These are phyloP conservation scores for Backusella liffmaniae DNA, from an alignment of 192 early-diverging fungal genomes.

Conservation along the genomic window DNA sequence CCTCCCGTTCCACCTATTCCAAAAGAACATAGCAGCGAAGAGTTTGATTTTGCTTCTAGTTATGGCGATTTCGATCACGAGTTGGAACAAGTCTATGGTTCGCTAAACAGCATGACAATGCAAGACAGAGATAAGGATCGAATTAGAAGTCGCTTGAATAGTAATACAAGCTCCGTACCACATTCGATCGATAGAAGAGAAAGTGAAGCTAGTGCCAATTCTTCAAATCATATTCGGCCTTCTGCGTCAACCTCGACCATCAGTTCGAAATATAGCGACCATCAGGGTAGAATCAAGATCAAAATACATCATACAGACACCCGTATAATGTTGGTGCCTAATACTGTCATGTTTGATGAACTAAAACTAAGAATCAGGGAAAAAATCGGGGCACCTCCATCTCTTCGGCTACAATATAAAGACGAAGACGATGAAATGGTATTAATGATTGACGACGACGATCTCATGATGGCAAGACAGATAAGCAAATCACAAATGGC, in stretches of 20 bases:
- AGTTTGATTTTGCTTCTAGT: neutral
- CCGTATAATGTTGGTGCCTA: constrained; percentile 57
- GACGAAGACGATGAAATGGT: constrained; percentile 86
- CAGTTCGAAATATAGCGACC: neutral
- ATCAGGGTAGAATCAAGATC: constrained; percentile 45
- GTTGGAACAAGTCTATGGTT: constrained; percentile 21
- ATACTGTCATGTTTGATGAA: constrained; percentile 48
- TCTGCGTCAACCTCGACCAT: constrained; percentile 16
- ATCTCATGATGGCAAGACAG: constrained; percentile 72
- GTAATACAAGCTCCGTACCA: constrained; percentile 1
- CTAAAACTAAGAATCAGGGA: constrained; percentile 51
- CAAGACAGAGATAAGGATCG: constrained; percentile 16
- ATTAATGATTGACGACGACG: constrained; percentile 87
- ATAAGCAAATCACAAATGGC: constrained; percentile 47
- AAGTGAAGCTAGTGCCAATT: constrained; percentile 1
- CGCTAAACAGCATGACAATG: constrained; percentile 4
- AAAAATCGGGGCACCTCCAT: constrained; percentile 52
- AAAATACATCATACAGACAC: constrained; percentile 70
- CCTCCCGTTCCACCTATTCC: constrained; percentile 36
- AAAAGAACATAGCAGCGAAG: neutral
- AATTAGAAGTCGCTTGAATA: constrained; percentile 15
- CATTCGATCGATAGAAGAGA: neutral
- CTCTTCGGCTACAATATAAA: constrained; percentile 72
- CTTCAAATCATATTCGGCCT: neutral
- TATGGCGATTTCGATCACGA: constrained; percentile 15